Base-by-base conservation (phyloP, 176 grass and related monocot species). In the Eremochloa ophiuroides region DNA sequence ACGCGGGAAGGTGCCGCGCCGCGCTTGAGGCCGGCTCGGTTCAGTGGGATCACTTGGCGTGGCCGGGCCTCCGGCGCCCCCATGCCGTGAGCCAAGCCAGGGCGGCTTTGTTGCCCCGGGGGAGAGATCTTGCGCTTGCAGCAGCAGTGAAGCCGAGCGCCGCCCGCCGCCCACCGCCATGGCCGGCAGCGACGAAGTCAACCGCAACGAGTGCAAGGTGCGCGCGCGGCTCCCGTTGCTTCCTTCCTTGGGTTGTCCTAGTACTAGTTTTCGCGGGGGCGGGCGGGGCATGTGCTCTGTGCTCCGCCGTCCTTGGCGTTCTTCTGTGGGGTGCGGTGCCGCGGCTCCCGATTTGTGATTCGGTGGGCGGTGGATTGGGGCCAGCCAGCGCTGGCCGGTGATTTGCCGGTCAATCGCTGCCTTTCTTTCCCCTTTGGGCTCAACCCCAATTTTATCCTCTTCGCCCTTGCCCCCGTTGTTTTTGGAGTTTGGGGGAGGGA, bases 131-230 rank as follows among this genome's bases (percentile, higher is more conserved):
- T 82, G 74, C 11, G 4, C 53, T 41, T 8, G 44, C 37, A 3
- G 69, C 62, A 11, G 53, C n/a, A 6, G 86, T 38, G 69, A 74
- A 62, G 65, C 73, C 30, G 7, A 67, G 76, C 77, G 62, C 62
- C 43, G 63, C 56, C 29, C 37, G 2, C 3, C 47, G 25, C 48
- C 61, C 74, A 38, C 30, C 76, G 47, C 86, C 91, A 99, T 99
- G 96, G 96, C 96, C 31, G 96, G 96, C 69, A 93, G 93, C 85
- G 94, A 99, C 84, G 96, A 99, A 85, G 93, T 99, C 71, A 99
- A 99, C 93, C 93, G 86, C 76, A 99, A 95, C 80, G 96, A 93
- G 84, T 94, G 91, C 93, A 95, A 88, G 96, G 96, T 98, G 28
- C 63, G 69, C 42, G 35, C 72, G 22, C 11, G 2, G 26, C 63